Evolutionary conservation across 108 stramenopile species (phyloP), one percentile per base, ranked within the genome.

Genomic region (Mediolabrus comicus): DNA sequence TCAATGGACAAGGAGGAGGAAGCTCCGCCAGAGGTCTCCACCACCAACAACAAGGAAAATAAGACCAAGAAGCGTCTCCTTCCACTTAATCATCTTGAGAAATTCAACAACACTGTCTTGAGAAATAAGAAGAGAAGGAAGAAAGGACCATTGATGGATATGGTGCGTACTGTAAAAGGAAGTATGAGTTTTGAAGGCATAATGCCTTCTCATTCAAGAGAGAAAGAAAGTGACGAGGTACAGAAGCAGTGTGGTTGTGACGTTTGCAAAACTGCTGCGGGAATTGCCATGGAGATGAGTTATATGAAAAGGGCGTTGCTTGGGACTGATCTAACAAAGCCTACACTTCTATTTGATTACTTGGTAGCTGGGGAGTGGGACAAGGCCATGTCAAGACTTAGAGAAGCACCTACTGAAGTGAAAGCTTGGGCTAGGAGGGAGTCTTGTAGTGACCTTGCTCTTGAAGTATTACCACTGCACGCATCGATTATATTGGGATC

Each of bases 401-500:
- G 19, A 16, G 46, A 8, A 1, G 46, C 46, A 5, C 46, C 46
- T 22, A 22, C 46, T 0, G 46, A 49, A 49, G 46, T 49, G 46
- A 49, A 49, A n/a, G 46, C 46, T 22, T 49, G 46, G 46, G 46
- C 46, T 49, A 14, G 22, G 5, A 49, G 22, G n/a, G 22, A 49
- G 22, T 17, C 10, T 14, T 1, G 22, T 49, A 22, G 22, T 7
- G 4, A 24, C 19, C 8, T 49, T 6, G 46, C 22, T 22, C 3
- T 24, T 1, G 46, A 49, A 9, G 22, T 89, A 41, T 69, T 92
- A 5, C 92, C 92, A 11, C 63, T 92, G 25, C 92, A 92, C 57
- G 85, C 86, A 0, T 80, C 88, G 0, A 73, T 92, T 9, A 83
- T 89, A 33, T 89, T 92, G 59, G 71, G 82, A 43, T 73, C 83